Percentiles rank a stretch among this genome's conserved stretches.
Conservation (phyloP, 768 basidiomycete species). For the Rhodotorula paludigena region DNA sequence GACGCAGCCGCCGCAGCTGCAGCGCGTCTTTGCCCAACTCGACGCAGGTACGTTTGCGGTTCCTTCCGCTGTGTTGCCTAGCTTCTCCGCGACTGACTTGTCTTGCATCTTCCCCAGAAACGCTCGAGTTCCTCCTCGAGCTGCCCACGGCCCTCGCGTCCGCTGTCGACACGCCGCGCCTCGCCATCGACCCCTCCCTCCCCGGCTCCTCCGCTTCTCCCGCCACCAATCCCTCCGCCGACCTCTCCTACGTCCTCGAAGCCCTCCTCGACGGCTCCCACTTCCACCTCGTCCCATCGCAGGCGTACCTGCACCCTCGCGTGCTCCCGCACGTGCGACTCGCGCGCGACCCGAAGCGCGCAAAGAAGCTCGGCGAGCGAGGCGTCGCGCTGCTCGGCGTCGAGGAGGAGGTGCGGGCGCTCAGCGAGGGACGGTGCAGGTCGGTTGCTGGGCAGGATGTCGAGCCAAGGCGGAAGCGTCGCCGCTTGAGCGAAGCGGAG, state of each 20-base stretch:
- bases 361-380: neutral
- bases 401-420: neutral
- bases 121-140: neutral
- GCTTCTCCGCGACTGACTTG: neutral
- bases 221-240: too few species aligned
- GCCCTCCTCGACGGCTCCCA: neutral
- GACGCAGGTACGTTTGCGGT: neutral
- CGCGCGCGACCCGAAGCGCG: neutral
- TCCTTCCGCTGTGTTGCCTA: neutral
- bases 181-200: neutral
- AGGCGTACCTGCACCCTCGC: neutral
- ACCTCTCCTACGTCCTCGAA: neutral
- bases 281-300: neutral
- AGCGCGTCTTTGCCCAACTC: neutral
- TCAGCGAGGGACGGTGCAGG: neutral
- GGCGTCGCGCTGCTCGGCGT: neutral
- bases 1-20: neutral
- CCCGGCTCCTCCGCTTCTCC: neutral
- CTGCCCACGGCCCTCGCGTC: neutral
- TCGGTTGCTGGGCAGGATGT: neutral
- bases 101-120: neutral
- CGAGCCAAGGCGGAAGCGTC: neutral
- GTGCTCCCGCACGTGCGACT: neutral
- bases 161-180: neutral
- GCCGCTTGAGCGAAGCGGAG: neutral